A percentile compares a stretch with the other conserved stretches of the same genome.
Conservation (phyloP, 2,329 filamentous ascomycete genomes). For the Alternaria viburni region DNA sequence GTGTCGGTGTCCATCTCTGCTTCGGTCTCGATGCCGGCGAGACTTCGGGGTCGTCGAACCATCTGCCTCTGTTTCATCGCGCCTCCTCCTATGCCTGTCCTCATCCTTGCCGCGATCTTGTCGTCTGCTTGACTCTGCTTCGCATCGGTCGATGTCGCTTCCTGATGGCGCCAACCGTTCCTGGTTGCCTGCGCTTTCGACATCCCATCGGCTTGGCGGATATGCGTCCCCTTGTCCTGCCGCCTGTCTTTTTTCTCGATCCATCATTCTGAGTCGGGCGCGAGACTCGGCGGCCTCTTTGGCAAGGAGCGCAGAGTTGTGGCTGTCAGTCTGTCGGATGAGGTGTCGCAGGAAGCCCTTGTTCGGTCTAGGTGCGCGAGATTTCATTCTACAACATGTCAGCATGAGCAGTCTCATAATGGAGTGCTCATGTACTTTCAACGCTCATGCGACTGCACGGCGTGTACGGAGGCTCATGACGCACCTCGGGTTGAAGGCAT, state of each 20-base stretch:
- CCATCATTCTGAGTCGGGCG: constrained; percentile 65
- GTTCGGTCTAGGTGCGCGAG: constrained; percentile 82
- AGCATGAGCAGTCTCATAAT: not conserved
- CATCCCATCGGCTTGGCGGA: not conserved
- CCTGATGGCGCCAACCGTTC: constrained; percentile 30
- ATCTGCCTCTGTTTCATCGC: constrained; percentile 5
- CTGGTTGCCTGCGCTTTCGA: constrained; percentile 16
- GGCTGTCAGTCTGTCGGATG: constrained; percentile 83
- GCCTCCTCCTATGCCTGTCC: constrained; percentile 2
- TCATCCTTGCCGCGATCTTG: constrained; percentile 27
- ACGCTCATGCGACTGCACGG: constrained; percentile 4
- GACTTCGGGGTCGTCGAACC: not conserved
- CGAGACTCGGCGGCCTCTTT: constrained; percentile 83
- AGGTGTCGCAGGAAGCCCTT: constrained; percentile 88
- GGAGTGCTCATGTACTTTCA: constrained; percentile 11
- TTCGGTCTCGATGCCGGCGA: constrained; percentile 17
- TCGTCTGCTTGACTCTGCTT: constrained; percentile 25
- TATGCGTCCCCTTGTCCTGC: constrained; percentile 9
- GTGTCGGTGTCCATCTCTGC: constrained; percentile 18
- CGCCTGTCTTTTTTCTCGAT: constrained; percentile 23
- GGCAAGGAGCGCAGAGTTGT: constrained; percentile 85
- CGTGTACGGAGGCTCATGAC: constrained; percentile 19
- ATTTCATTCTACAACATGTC: constrained; percentile 59
- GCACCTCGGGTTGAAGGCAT: constrained; percentile 67
- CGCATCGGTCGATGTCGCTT: constrained; percentile 20